phyloP scores from a whole-genome alignment of 2,329 filamentous ascomycete species.

The Microcera coccophila region DNA sequence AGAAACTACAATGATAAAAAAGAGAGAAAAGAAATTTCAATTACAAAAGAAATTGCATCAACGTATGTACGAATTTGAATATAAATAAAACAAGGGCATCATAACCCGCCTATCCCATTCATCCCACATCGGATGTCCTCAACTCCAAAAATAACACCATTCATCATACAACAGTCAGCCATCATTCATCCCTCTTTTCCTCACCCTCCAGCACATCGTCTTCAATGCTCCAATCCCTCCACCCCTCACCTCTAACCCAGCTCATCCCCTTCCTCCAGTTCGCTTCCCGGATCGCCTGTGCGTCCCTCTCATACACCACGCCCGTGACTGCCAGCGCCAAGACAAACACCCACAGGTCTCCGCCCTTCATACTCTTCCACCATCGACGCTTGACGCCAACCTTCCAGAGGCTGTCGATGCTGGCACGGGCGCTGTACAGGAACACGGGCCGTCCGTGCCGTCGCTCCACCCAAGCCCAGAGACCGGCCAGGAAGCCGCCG shows the following conservation, averaged over 20 bases:
- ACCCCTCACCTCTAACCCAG: slow-evolving; percentile 72
- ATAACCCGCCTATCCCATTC: background rate
- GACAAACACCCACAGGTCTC: slow-evolving; percentile 82
- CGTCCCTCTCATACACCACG: slow-evolving; percentile 69
- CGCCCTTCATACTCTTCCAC: slow-evolving; percentile 78
- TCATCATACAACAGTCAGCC: slow-evolving; percentile 19
- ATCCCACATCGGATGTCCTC: slow-evolving; percentile 3
- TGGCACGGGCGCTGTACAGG: slow-evolving; percentile 73
- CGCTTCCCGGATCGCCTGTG: slow-evolving; percentile 62
- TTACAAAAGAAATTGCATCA: too few species aligned
- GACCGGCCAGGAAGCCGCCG: slow-evolving; percentile 76
- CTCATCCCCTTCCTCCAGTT: slow-evolving; percentile 68
- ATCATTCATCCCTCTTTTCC: slow-evolving; percentile 31
- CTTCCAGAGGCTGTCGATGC: slow-evolving; percentile 83
- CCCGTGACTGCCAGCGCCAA: slow-evolving; percentile 73
- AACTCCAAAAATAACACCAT: slow-evolving; percentile 13
- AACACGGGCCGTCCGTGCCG: slow-evolving; percentile 64
- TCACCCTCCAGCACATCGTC: slow-evolving; percentile 47
- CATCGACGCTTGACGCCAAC: slow-evolving; percentile 86
- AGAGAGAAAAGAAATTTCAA: too few species aligned
- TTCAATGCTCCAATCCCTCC: slow-evolving; percentile 60
- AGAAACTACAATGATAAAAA: too few species aligned
- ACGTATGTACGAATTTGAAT: too few species aligned
- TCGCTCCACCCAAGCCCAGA: slow-evolving; percentile 78
- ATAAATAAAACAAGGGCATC: too few species aligned